Evolutionary conservation across 805 yeast species (phyloP).

Genomic region (Yarrowia keelungensis): DNA sequence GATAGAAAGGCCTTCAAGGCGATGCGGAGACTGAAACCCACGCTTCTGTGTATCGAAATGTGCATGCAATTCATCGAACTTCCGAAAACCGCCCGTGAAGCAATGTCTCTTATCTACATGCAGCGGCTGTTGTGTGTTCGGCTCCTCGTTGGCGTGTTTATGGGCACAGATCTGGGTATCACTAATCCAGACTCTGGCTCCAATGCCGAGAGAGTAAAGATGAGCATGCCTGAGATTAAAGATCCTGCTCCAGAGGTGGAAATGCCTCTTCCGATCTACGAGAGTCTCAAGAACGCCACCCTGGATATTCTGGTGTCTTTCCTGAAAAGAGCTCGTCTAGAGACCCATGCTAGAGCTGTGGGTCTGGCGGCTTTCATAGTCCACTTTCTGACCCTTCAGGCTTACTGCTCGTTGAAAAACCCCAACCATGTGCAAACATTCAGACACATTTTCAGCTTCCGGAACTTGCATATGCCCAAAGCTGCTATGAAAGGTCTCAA

Average conservation of each 20-base stretch:
- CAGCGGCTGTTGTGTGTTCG: not conserved
- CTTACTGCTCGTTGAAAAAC: not conserved
- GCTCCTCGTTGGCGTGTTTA: not conserved
- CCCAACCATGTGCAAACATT: not conserved
- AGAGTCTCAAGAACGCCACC: constrained; percentile 3
- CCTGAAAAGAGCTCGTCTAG: not conserved
- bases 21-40: not conserved
- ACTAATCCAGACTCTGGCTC: not conserved
- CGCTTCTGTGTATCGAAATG: not conserved
- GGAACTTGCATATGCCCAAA: not conserved
- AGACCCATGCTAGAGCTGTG: not conserved
- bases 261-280: not conserved
- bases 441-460: constrained; percentile 4
- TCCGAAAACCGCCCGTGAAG: not conserved
- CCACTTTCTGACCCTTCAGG: not conserved
- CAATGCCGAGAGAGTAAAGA: not conserved
- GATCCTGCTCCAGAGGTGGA: not conserved
- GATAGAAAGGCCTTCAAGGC: not conserved
- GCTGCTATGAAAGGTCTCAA: not conserved
- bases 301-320: not conserved
- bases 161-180: not conserved
- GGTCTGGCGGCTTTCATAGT: not conserved
- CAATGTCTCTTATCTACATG: not conserved
- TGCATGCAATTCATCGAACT: not conserved
- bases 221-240: not conserved